These are phyloP conservation scores for Colletotrichum sp. DNA, from an alignment of 2,329 filamentous ascomycete species.

Conservation along the genomic window DNA sequence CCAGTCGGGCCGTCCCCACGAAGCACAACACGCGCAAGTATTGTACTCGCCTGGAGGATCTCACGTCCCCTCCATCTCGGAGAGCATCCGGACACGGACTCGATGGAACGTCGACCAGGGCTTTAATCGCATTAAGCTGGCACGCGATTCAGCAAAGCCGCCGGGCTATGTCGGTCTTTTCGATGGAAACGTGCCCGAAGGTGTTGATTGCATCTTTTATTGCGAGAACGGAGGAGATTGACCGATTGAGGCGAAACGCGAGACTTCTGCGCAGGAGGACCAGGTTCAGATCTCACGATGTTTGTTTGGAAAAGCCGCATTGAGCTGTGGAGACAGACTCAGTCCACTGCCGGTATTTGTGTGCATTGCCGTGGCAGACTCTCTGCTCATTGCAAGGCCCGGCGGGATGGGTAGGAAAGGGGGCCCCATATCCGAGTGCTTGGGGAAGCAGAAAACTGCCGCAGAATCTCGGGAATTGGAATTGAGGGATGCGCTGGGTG, in stretches of 20 bases:
- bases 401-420: background rate
- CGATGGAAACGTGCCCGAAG: background rate
- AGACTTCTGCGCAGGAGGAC: background rate
- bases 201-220: background rate
- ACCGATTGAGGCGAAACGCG: background rate
- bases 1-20: background rate
- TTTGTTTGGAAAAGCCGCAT: background rate
- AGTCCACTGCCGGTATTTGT: background rate
- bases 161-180: background rate
- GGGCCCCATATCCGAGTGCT: background rate
- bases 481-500: background rate
- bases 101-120: slow-evolving; percentile 13
- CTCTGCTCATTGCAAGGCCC: background rate
- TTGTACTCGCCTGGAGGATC: background rate
- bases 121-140: background rate
- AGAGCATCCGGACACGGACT: slow-evolving; percentile 2
- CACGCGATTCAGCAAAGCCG: background rate
- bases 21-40: background rate
- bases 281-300: background rate
- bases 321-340: background rate
- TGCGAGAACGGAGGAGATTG: background rate
- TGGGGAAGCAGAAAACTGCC: background rate
- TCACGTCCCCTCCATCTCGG: background rate
- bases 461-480: background rate
- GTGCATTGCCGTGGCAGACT: background rate